Base-by-base conservation (phyloP, 305 asterid genomes). In the Stenogyne calaminthoides region DNA sequence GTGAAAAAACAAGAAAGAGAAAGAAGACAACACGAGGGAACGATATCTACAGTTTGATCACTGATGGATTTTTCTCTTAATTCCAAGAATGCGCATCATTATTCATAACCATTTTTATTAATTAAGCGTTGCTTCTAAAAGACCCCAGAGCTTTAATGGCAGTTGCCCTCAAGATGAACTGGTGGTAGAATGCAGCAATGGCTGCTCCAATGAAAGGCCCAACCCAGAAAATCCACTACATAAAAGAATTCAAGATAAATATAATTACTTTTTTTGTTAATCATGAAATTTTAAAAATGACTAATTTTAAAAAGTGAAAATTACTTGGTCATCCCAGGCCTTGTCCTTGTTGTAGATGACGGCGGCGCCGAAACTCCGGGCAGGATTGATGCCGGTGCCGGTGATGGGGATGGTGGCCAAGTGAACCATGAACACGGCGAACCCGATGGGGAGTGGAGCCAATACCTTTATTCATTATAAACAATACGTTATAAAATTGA, bases 401-500 rank as follows among this genome's bases (percentile, higher is more conserved):
- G 97, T 90, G 74, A 88, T 84, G 56, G 96, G 96, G 74, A 88
- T 89, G 59, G 96, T 89, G 62, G 91, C 93, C 0, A 89, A 83
- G 78, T 87, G 93, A 29, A 89, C 96, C 93, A 89, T 88, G 86
- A 90, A 88, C 68, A 90, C 95, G 0, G 95, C 95, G 37, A 90
- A 91, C 68, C 97, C 97, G 61, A 91, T 91, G 6, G 97, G 97
- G 19, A 91, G 89, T 64, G 96, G 96, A 1, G 96, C 96, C 90
- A 89, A 81, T 1, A 89, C 96, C 96, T 89, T 67, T 15, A 80
- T 56, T 37, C 47, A 54, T 9, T 46, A 12, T 44, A 6, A 4
- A 44, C 16, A 12, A 42, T 32, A 32, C 36, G 36, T 32, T 32
- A 32, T 5, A 32, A 32, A 5, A 32, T 32, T 32, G 36, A 32